Evolutionary conservation across 208 protist genomes (phyloP), one percentile per base, ranked within the genome.

Genomic region (Crithidia thermophila): DNA sequence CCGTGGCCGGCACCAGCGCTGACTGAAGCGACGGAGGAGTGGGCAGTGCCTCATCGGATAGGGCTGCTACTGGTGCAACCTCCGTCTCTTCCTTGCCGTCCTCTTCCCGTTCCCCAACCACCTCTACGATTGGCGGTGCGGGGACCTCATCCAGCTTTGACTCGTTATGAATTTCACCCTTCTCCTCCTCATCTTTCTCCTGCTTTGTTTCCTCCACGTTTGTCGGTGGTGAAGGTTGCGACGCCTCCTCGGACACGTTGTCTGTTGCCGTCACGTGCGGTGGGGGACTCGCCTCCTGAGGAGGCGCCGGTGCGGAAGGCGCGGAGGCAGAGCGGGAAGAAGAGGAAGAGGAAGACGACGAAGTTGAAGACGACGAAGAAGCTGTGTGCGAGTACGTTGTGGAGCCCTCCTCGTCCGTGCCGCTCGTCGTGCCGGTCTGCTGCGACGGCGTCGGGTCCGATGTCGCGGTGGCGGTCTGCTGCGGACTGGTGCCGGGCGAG

Each of bases 401-500:
- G 25, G 7, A n/a, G 16, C n/a, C 20, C 20, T 56, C 30, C 18
- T 56, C 50, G 11, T 33, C 57, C 14, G 31, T 64, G n/a, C 64
- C 55, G 37, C 61, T 55, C 40, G 16, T 31, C 3, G 62, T 56
- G 7, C 64, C 36, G 20, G 46, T 58, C 16, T 39, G 39, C 27
- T 66, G 51, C 33, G 59, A 58, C 14, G 59, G 47, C 25, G 47
- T 56, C 23, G 27, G 34, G 23, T 71, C 39, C 7, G 58, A 64
- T 9, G 49, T 30, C n/a, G 25, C 31, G 21, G 64, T 69, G 28
- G 31, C 39, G 21, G 42, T 64, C 9, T 37, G 39, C 25, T 65
- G 39, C 11, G 31, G 28, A 21, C 53, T 75, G 3, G 63, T 37
- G 11, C 16, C 3, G 18, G 76, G 76, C 23, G 76, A 74, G 42